Evolutionary conservation across 1,284 basidiomycete species (phyloP).

Genomic region (Vanrija humicola): DNA sequence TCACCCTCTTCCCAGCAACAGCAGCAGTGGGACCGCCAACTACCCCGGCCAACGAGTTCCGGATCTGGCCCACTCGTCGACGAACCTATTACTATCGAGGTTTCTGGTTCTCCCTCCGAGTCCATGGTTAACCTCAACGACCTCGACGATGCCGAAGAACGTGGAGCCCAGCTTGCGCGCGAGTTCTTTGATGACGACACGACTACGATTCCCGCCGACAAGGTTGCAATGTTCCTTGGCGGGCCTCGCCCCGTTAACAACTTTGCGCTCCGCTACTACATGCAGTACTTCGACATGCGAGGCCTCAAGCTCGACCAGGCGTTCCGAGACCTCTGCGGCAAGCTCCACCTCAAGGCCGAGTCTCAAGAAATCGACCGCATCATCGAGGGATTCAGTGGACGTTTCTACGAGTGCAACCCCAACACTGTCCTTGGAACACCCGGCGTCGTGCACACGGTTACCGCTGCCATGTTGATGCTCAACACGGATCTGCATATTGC

Average conservation of each 20-base stretch:
- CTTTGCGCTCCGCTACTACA: constrained; percentile 70
- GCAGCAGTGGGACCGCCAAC: too few relatives aligned
- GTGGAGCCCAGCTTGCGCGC: constrained; percentile 67
- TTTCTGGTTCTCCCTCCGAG: constrained; percentile 11
- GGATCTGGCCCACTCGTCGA: too few relatives aligned
- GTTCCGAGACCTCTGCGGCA: constrained; percentile 83
- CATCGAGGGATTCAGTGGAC: constrained; percentile 79
- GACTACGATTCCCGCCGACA: constrained; percentile 75
- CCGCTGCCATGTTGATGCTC: constrained; percentile 87
- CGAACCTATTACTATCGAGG: constrained; percentile 10
- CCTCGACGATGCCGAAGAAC: constrained; percentile 52
- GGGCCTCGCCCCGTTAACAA: constrained; percentile 74
- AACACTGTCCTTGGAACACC: constrained; percentile 71
- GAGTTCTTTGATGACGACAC: constrained; percentile 86
- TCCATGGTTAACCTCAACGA: constrained; percentile 11
- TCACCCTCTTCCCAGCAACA: too few relatives aligned
- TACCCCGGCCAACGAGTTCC: too few relatives aligned
- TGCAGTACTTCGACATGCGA: constrained; percentile 84
- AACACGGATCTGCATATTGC: constrained; percentile 98
- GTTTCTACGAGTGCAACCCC: constrained; percentile 90
- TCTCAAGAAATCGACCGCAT: constrained; percentile 98
- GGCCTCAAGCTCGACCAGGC: constrained; percentile 78
- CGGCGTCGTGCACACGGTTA: constrained; percentile 88
- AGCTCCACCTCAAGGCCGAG: constrained; percentile 89
- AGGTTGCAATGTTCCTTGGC: constrained; percentile 94